Evolutionary conservation across 306 rosid genomes (phyloP).

Genomic region (Styphnolobium japonicum): DNA sequence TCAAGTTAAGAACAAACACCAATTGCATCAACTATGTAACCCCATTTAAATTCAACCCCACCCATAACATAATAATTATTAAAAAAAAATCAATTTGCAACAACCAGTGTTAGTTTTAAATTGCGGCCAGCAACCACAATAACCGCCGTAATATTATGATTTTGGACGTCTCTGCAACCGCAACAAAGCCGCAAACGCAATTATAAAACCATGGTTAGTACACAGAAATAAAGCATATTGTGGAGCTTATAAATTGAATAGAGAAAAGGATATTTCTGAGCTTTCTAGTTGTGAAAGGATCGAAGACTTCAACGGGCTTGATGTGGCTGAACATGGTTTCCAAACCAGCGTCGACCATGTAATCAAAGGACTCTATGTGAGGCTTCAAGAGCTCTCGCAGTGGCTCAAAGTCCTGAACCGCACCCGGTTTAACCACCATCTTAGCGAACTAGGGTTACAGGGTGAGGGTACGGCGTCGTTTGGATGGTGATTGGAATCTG

Average conservation of each 20-base stretch:
- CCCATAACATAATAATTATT: background rate
- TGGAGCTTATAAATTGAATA: background rate
- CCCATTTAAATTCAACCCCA: background rate
- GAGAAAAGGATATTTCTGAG: conserved; percentile 74
- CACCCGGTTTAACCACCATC: conserved; percentile 35
- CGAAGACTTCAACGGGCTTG: conserved; percentile 48
- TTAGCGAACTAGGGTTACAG: background rate
- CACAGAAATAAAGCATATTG: background rate
- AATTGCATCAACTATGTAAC: background rate
- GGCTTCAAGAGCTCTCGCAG: conserved; percentile 65
- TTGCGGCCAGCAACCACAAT: no score
- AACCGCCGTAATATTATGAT: no score
- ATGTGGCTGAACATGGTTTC: conserved; percentile 43
- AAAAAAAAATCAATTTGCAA: background rate
- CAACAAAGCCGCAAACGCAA: no score
- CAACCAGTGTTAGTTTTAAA: background rate
- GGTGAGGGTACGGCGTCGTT: background rate
- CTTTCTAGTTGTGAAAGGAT: conserved; percentile 39
- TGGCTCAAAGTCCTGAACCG: conserved; percentile 31
- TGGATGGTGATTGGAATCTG: background rate
- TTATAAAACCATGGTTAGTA: no score
- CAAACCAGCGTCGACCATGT: conserved; percentile 57
- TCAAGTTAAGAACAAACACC: conserved; percentile 49
- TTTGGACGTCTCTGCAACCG: no score
- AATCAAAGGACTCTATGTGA: conserved; percentile 78